Evolutionary conservation across 768 basidiomycete species (phyloP), one percentile per base, ranked within the genome.

Genomic region (Amanita thiersii): DNA sequence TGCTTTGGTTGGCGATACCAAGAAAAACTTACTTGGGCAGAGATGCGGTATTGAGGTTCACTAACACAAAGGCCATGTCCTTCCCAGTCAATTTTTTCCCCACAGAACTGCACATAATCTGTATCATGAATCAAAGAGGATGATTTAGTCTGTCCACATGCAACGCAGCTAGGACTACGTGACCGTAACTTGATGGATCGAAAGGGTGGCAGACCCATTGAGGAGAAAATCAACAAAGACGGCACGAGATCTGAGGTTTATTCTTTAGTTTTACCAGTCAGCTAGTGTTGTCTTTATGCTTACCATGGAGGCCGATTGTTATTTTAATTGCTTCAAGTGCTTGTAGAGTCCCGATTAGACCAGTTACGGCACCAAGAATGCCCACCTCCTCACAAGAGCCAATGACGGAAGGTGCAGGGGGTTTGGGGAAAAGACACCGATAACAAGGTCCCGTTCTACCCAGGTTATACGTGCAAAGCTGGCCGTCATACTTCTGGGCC

Each of bases 341-440:
- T 67, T 96, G 92, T 55, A 93, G 60, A 48, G 78, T 84, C 3
- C 93, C 93, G 31, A 97, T 87, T 37, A 89, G 66, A 1, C 94
- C 94, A 0, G 89, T 88, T 1, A 96, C 90, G 0, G 72, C 79
- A 4, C 94, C 94, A 36, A 96, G 62, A 3, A 98, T 81, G 1
- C 94, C 93, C 3, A 79, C 69, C 55, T 96, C 92, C 52, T 85
- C 90, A 50, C 96, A 99, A 6, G 80, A 77, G 5, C 88, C 83
- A 1, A 73, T 62, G 19, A 67, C 67, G 40, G 77, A 77, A 14
- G 65, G 70, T 3, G 77, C 70, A 1, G 91, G 79, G 1, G 90
- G 79, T 39, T 70, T 75, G 0, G 94, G 93, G 58, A 92, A 98
- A 31, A 98, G 60, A 57, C 96, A 98, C 11, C 96, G 75, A 60